Percentiles rank a stretch among this genome's conserved stretches.
phyloP scores from a whole-genome alignment of 805 yeast genomes.

The Saccharomycopsis oosterbeekiorum region DNA sequence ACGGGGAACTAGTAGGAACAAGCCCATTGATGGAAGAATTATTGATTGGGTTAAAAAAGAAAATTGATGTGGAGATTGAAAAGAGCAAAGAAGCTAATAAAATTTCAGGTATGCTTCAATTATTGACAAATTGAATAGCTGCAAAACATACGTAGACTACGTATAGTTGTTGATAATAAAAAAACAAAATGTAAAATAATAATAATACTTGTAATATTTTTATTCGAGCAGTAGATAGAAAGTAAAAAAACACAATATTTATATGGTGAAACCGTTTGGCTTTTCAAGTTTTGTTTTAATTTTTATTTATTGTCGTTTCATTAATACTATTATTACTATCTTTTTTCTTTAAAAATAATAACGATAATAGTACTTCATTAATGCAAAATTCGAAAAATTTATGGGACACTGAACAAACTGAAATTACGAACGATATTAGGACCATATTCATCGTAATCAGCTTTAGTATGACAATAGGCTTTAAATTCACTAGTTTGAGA shows the following conservation, averaged over 20 bases:
- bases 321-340: neutral
- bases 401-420: slow-evolving; percentile 86
- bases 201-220: neutral
- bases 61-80: slow-evolving; percentile 57
- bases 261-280: neutral
- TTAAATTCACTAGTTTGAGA: slow-evolving; percentile 97
- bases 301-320: neutral
- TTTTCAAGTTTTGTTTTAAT: neutral
- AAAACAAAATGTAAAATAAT: neutral
- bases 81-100: slow-evolving; percentile 82
- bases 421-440: slow-evolving; percentile 97
- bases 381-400: slow-evolving; percentile 15
- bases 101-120: slow-evolving; percentile 88
- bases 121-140: slow-evolving; percentile 44
- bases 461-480: slow-evolving; percentile 92
- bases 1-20: slow-evolving; percentile 60
- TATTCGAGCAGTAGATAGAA: neutral
- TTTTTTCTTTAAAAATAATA: neutral
- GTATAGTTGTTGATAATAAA: neutral
- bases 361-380: neutral
- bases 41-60: slow-evolving; percentile 47
- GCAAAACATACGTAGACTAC: neutral
- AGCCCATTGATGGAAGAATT: slow-evolving; percentile 73
- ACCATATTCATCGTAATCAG: slow-evolving; percentile 95
- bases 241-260: neutral